A percentile compares a stretch with the other conserved stretches of the same genome.
Conservation (phyloP, 495 filamentous ascomycete genomes). For the Stereocaulon alpinum region DNA sequence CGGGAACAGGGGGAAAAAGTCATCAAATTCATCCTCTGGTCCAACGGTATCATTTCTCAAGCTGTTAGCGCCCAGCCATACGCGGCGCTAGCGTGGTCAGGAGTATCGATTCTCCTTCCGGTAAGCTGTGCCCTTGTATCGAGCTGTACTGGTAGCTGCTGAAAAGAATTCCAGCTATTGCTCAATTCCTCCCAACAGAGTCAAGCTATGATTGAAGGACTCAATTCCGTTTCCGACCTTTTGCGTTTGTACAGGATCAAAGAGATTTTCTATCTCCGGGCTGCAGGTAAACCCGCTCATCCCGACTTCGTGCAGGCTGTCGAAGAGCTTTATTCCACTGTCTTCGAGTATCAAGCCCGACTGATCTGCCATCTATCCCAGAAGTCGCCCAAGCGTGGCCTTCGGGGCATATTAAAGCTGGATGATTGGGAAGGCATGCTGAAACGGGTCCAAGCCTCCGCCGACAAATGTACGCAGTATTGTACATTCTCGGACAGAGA, state of each 20-base stretch:
- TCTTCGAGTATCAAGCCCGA: conserved; percentile 30
- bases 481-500: neutral
- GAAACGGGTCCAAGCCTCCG: conserved; percentile 13
- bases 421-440: conserved; percentile 21
- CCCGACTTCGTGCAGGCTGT: conserved; percentile 12
- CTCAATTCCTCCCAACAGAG: conserved; percentile 8
- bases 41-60: conserved; percentile 22
- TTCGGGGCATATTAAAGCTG: conserved; percentile 18
- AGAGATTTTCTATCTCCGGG: conserved; percentile 9
- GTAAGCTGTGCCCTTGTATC: conserved; percentile 13
- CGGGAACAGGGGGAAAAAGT: conserved; percentile 25
- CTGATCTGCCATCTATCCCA: conserved; percentile 27
- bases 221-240: conserved; percentile 18
- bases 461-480: neutral
- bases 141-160: neutral
- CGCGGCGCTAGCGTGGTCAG: conserved; percentile 28
- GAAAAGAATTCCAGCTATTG: conserved; percentile 3
- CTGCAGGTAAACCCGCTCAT: conserved; percentile 23
- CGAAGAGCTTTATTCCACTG: conserved; percentile 23
- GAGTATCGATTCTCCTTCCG: conserved; percentile 25
- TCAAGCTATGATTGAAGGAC: conserved; percentile 5
- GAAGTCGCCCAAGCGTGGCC: conserved; percentile 22
- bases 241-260: conserved; percentile 20
- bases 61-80: conserved; percentile 27
- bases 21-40: conserved; percentile 27